phyloP scores from a whole-genome alignment of 2,329 filamentous ascomycete species.

The Epichloe bromicola region DNA sequence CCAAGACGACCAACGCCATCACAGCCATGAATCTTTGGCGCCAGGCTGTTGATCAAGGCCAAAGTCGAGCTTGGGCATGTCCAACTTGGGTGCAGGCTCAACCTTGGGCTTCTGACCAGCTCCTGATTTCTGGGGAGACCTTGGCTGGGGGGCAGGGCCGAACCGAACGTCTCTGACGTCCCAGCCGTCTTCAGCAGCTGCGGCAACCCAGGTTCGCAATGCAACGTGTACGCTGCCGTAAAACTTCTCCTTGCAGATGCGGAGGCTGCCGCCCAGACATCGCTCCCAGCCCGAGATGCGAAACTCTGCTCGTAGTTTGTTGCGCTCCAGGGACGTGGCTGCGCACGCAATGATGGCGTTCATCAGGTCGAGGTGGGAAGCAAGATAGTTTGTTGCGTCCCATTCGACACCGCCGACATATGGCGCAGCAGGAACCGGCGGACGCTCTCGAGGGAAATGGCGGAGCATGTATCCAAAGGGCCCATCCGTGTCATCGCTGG shows the following conservation, averaged over 20 bases:
- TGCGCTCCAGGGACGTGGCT: slow-evolving; percentile 56
- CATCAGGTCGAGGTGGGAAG: slow-evolving; percentile 80
- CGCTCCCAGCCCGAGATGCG: slow-evolving; percentile 83
- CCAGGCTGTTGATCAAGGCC: slow-evolving; percentile 21
- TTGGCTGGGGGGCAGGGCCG: slow-evolving; percentile 36
- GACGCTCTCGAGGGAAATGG: slow-evolving; percentile 74
- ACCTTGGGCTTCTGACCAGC: slow-evolving; percentile 32
- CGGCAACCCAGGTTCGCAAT: slow-evolving; percentile 79
- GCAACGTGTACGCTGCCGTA: slow-evolving; percentile 86
- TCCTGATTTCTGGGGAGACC: slow-evolving; percentile 19
- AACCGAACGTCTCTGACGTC: slow-evolving; percentile 68
- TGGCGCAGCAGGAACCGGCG: slow-evolving; percentile 84
- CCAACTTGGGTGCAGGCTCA: slow-evolving; percentile 46
- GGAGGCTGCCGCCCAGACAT: slow-evolving; percentile 68
- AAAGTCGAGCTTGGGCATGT: slow-evolving; percentile 45
- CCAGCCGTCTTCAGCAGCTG: slow-evolving; percentile 81
- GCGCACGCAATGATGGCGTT: slow-evolving; percentile 82
- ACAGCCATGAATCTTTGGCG: slow-evolving; percentile 20
- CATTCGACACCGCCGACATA: slow-evolving; percentile 97
- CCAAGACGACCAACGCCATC: not conserved
- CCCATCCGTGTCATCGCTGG: slow-evolving; percentile 16
- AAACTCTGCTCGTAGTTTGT: slow-evolving; percentile 63
- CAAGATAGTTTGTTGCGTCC: slow-evolving; percentile 95
- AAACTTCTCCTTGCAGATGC: slow-evolving; percentile 95
- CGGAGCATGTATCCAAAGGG: slow-evolving; percentile 48